Base-by-base conservation (phyloP, 768 basidiomycete species). In the Termitomyces sp. region DNA sequence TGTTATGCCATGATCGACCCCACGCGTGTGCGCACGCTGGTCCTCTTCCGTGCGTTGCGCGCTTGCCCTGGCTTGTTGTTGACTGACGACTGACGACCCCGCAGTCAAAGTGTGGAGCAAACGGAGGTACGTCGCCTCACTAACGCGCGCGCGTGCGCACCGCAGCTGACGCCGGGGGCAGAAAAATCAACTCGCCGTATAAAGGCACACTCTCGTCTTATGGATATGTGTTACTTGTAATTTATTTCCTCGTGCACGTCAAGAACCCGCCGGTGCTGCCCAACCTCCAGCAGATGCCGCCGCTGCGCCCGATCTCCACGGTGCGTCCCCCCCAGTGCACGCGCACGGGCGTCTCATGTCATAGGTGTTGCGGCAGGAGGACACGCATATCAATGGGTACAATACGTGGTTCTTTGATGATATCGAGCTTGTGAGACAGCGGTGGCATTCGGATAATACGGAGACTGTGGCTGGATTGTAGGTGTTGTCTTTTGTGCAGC, bases 51-150 rank as follows among this genome's bases (percentile, higher is more conserved):
- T 98, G 72, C 82, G 95, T 26, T 4, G 4, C 26, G 26, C 26
- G 4, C 26, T 26, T 26, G n/a, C n/a, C n/a, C n/a, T n/a, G n/a
- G n/a, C n/a, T n/a, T n/a, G n/a, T n/a, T n/a, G n/a, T n/a, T n/a
- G n/a, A n/a, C n/a, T n/a, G n/a, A n/a, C n/a, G n/a, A n/a, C n/a
- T n/a, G 26, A 26, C 4, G 26, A 26, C 26, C 26, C 26, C 48
- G 46, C 50, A 98, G 95, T 99, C 67, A 99, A 99, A 79, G 94
- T 99, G 22, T 99, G 96, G 96, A 92, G 92, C 66, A 99, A 98
- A 74, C 83, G 94, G 72, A 83, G 95, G 90, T 90, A 7, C 20
- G 55, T n/a, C n/a, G n/a, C n/a, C 33, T 33, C 2, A 33, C 33
- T 33, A 28, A 1, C 28, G 6, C 28, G 28, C n/a, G n/a, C n/a